A percentile compares a stretch with the other conserved stretches of the same genome.
phyloP scores from a whole-genome alignment of 2,329 filamentous ascomycete species.

The Pseudocercospora fuligena region DNA sequence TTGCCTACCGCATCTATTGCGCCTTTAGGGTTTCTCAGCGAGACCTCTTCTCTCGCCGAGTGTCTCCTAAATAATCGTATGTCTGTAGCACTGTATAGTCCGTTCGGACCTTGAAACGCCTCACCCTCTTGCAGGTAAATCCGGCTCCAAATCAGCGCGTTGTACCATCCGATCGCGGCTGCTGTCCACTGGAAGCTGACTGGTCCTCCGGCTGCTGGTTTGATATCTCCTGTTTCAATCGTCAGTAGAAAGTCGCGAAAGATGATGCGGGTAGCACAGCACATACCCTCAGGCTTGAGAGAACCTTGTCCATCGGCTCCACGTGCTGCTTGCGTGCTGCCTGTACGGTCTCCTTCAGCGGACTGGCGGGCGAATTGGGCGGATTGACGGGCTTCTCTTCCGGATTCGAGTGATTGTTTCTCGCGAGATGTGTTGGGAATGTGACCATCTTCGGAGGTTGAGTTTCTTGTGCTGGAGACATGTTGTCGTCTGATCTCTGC shows the following conservation, averaged over 20 bases:
- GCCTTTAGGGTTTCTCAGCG: conserved; percentile 78
- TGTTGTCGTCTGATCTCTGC: conserved; percentile 22
- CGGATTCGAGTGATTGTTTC: conserved; percentile 7
- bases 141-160: conserved; percentile 90
- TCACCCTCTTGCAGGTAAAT: conserved; percentile 87
- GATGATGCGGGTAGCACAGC: neutral
- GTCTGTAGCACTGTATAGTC: conserved; percentile 89
- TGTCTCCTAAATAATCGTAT: conserved; percentile 85
- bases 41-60: conserved; percentile 59
- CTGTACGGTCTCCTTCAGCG: conserved; percentile 1
- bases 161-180: conserved; percentile 79
- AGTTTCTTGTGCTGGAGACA: conserved; percentile 15
- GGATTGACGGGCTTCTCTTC: conserved; percentile 26
- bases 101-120: conserved; percentile 76
- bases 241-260: neutral
- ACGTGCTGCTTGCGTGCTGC: conserved; percentile 14
- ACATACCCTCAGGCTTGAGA: conserved; percentile 22
- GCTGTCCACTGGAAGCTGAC: conserved; percentile 28
- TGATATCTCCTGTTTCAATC: conserved; percentile 16
- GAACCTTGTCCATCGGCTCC: conserved; percentile 25
- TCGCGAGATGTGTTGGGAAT: conserved; percentile 17
- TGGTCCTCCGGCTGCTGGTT: conserved; percentile 16
- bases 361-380: conserved; percentile 22
- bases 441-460: conserved; percentile 19
- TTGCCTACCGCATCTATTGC: conserved; percentile 93